phyloP scores from a whole-genome alignment of 2,329 filamentous ascomycete species.

The Diaporthe capsici region DNA sequence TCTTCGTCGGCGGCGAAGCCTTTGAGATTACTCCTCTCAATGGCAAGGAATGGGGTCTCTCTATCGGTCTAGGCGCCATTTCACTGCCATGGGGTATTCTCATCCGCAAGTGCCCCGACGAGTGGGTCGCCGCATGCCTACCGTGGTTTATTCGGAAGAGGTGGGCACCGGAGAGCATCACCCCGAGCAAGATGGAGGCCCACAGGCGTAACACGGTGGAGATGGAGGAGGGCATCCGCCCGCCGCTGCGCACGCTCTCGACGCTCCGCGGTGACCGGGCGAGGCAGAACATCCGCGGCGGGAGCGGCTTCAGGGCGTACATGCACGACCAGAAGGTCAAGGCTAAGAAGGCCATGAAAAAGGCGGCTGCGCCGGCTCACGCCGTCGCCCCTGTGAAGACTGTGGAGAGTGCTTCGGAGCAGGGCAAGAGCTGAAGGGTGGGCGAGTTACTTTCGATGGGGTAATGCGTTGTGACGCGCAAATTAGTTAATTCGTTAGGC shows the following conservation, averaged over 20 bases:
- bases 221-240: constrained; percentile 36
- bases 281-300: constrained; percentile 44
- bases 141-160: constrained; percentile 43
- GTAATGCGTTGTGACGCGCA: neutral
- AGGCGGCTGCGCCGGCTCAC: neutral
- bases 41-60: constrained; percentile 85
- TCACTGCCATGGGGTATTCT: constrained; percentile 82
- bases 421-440: neutral
- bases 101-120: constrained; percentile 82
- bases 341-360: constrained; percentile 40
- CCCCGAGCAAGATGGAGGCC: constrained; percentile 32
- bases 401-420: constrained; percentile 29
- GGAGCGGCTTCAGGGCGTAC: constrained; percentile 45
- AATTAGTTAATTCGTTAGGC: neutral
- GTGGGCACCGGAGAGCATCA: constrained; percentile 44
- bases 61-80: constrained; percentile 80
- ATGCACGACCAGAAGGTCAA: constrained; percentile 48
- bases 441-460: neutral
- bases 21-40: constrained; percentile 77
- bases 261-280: constrained; percentile 47
- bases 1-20: constrained; percentile 83
- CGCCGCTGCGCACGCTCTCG: constrained; percentile 46
- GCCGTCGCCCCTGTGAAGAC: constrained; percentile 23
- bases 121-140: constrained; percentile 51
- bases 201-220: constrained; percentile 34